Conservation (phyloP, 2,329 filamentous ascomycete species). For the Fusarium sp. region DNA sequence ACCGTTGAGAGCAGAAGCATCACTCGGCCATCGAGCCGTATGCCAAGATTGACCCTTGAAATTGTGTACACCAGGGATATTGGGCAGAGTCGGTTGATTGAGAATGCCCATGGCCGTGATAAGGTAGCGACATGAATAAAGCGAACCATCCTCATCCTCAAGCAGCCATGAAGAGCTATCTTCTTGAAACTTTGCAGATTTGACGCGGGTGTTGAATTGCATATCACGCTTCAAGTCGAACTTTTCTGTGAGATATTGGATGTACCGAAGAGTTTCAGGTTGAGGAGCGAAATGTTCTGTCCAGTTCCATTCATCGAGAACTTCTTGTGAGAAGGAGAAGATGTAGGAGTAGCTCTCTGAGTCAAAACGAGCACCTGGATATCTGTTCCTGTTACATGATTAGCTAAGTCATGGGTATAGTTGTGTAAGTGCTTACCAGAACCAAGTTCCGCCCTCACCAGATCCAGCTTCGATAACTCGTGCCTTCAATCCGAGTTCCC, state of each 20-base stretch:
- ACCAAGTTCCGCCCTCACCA: slow-evolving; percentile 59
- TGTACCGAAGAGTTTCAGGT: slow-evolving; percentile 55
- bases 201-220: slow-evolving; percentile 54
- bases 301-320: slow-evolving; percentile 56
- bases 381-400: slow-evolving; percentile 49
- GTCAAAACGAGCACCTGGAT: slow-evolving; percentile 56
- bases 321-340: slow-evolving; percentile 44
- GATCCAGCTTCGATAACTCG: slow-evolving; percentile 55
- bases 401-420: no score
- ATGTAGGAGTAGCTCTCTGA: slow-evolving; percentile 32
- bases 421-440: slow-evolving; percentile 44
- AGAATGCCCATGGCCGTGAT: slow-evolving; percentile 35
- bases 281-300: slow-evolving; percentile 48
- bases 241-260: slow-evolving; percentile 55
- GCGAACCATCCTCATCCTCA: slow-evolving; percentile 3
- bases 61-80: slow-evolving; percentile 8
- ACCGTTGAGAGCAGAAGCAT: slow-evolving; percentile 1
- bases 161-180: slow-evolving; percentile 19
- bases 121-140: slow-evolving; percentile 15
- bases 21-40: slow-evolving; percentile 27
- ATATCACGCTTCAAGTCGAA: slow-evolving; percentile 55
- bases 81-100: slow-evolving; percentile 20
- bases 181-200: slow-evolving; percentile 52
- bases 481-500: slow-evolving; percentile 50
- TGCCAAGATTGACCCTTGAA: slow-evolving; percentile 33